Base-by-base conservation (phyloP, 1,139 yeast genomes). In the Blastobotrys serpentis region DNA sequence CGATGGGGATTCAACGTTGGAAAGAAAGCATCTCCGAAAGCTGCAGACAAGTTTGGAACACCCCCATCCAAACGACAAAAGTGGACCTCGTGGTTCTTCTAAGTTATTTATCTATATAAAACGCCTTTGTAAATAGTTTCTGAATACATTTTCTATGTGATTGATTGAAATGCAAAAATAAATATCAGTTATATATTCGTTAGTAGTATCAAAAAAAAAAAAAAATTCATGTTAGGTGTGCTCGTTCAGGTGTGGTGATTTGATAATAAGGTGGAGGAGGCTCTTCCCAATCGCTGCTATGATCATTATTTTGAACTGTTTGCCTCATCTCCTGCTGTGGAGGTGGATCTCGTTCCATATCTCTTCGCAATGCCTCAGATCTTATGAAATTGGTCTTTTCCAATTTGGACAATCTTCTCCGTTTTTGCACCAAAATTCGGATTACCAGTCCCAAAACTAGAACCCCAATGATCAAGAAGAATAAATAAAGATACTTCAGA, bases 1-100 rank as follows among this genome's bases (percentile, higher is more conserved):
- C 67, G 74, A 23, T 81, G 89, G 89, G 97, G 97, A 1, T 86
- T 86, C 69, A 81, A 84, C 51, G 77, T 88, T 49, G 92, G 92
- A 3, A 74, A 76, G 18, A 75, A 71, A 47, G 57, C 59, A 7
- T 56, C 61, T 5, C 55, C 54, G 30, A 44, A n/a, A n/a, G n/a
- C 39, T 16, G 61, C 68, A 10, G 67, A 61, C 40, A 73, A 72
- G 53, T 79, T 82, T 55, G 88, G 88, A 7, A 72, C 73, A 7
- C 68, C 72, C 45, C 78, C 84, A 3, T 68, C 72, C 22, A 68
- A 68, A 48, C 72, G 70, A 48, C 81, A 78, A 61, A 78, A 75
- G 67, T 82, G 87, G 86, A 77, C 76, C 60, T 72, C 73, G 46
- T 79, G 80, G 77, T 81, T 82, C 62, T 79, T 79, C 53, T 79